Conservation (phyloP, 495 filamentous ascomycete genomes). For the Pseudevernia furfuracea region DNA sequence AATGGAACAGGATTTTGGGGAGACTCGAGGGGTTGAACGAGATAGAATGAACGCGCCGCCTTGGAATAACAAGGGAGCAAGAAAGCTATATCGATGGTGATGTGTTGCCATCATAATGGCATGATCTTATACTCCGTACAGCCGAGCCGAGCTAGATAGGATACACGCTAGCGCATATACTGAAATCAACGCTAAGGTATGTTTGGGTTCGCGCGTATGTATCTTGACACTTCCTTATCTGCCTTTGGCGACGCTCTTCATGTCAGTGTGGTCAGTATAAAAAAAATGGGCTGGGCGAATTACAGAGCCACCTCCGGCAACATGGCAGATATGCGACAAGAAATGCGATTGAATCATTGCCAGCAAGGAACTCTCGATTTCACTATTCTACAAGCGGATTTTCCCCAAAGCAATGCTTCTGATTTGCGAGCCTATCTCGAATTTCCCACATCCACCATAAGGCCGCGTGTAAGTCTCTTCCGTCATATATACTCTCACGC, state of each 20-base stretch:
- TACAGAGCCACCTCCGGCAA: background rate
- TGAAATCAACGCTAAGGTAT: background rate
- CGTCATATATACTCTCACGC: background rate
- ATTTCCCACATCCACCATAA: background rate
- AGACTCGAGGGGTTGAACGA: too few species aligned
- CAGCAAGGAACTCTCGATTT: background rate
- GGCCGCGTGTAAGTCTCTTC: background rate
- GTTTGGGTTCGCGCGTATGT: background rate
- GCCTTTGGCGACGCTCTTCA: background rate
- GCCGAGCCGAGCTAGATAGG: background rate
- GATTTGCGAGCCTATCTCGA: background rate
- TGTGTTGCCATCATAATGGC: too few species aligned
- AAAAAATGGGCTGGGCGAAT: too few species aligned
- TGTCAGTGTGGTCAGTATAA: background rate
- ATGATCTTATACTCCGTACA: background rate
- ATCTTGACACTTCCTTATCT: background rate
- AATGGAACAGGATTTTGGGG: too few species aligned
- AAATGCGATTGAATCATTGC: background rate
- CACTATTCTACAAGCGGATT: background rate
- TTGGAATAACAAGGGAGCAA: too few species aligned
- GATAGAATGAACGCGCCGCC: too few species aligned
- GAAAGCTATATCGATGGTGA: too few species aligned
- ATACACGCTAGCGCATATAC: background rate
- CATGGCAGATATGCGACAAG: background rate
- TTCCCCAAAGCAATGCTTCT: background rate